Conservation (phyloP, 257 asterid species). For the Solanum ossicruentum region DNA sequence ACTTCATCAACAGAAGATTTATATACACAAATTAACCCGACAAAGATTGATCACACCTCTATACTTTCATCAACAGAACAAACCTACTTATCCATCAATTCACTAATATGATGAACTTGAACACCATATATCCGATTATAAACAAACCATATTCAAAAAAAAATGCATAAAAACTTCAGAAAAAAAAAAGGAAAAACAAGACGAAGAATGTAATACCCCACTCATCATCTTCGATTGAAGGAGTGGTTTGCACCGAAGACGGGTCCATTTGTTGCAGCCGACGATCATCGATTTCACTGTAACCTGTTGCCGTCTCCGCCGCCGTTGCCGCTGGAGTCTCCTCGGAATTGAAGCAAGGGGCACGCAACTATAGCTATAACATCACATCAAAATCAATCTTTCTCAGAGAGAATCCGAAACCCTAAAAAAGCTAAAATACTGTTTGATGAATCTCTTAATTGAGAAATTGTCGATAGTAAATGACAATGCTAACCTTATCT, state of each 20-base stretch:
- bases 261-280: slow-evolving; percentile 41
- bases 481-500: background rate
- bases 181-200: background rate
- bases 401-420: background rate
- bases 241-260: slow-evolving; percentile 28
- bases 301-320: background rate
- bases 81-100: background rate
- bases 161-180: background rate
- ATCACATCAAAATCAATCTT: slow-evolving; percentile 7
- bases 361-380: background rate
- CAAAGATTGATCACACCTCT: background rate
- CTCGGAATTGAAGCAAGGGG: background rate
- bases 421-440: background rate
- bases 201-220: slow-evolving; percentile 16
- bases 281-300: slow-evolving; percentile 38
- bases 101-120: background rate
- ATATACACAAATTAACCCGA: background rate
- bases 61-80: background rate
- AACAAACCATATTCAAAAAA: background rate
- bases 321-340: background rate
- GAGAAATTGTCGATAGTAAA: background rate
- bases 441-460: background rate
- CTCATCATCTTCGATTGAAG: slow-evolving; percentile 49
- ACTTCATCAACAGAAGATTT: too few species aligned
- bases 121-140: background rate